phyloP scores from a whole-genome alignment of 257 asterid genomes.

The Coffea canephora region DNA sequence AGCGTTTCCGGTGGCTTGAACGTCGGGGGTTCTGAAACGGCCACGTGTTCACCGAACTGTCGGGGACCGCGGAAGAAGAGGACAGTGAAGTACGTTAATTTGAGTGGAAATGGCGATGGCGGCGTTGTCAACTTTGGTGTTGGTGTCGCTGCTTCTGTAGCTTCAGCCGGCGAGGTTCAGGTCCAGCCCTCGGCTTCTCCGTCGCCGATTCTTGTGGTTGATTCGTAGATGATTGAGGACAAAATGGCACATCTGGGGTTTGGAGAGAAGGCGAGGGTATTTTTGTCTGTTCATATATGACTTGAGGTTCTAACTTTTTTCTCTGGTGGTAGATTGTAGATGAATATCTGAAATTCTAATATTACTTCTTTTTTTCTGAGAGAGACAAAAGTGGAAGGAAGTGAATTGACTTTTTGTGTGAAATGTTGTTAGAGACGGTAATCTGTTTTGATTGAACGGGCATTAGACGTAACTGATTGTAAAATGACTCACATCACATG shows the following conservation, averaged over 20 bases:
- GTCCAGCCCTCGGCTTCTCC: not conserved
- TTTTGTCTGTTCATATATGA: not conserved
- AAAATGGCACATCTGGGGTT: not conserved
- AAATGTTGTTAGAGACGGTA: too few relatives aligned
- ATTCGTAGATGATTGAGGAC: too few relatives aligned
- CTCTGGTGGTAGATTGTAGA: too few relatives aligned
- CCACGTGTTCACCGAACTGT: not conserved
- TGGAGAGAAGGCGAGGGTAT: not conserved
- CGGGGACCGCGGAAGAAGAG: slow-evolving; percentile 16
- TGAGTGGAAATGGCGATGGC: not conserved
- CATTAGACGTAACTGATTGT: too few relatives aligned
- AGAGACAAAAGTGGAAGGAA: too few relatives aligned
- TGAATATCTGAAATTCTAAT: too few relatives aligned
- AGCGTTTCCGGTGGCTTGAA: not conserved
- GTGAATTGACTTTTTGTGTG: too few relatives aligned
- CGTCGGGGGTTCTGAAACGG: not conserved
- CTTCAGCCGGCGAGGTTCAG: not conserved
- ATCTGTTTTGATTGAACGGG: too few relatives aligned
- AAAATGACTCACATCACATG: too few relatives aligned
- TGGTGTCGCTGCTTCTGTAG: not conserved
- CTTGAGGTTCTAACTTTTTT: too few relatives aligned
- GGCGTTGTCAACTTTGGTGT: not conserved
- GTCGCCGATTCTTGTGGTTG: not conserved
- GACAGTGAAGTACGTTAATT: not conserved
- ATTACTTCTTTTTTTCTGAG: too few relatives aligned